These are phyloP conservation scores for Cladochytrium replicatum DNA, from an alignment of 192 early-diverging fungal species.

Conservation along the genomic window DNA sequence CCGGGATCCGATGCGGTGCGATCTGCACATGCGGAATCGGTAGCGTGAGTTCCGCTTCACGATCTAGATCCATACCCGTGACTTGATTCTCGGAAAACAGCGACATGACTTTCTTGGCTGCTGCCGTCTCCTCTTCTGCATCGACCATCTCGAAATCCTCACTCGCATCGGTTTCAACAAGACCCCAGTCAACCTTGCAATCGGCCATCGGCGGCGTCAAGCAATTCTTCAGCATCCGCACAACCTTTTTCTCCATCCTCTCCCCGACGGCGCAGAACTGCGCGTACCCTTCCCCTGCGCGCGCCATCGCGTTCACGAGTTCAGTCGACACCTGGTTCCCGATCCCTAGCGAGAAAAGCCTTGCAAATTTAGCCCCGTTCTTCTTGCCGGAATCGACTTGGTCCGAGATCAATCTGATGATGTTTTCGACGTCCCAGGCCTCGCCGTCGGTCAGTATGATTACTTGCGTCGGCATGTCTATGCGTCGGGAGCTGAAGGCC, in stretches of 20 bases:
- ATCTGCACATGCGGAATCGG: conserved; percentile 16
- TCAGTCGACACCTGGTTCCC: conserved; percentile 37
- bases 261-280: conserved; percentile 34
- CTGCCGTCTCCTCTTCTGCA: not conserved
- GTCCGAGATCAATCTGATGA: too few relatives aligned
- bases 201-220: conserved; percentile 29
- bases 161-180: conserved; percentile 1
- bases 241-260: conserved; percentile 39
- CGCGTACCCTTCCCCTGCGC: conserved; percentile 35
- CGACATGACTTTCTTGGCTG: conserved; percentile 9
- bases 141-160: conserved; percentile 22
- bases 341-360: conserved; percentile 41
- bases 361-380: conserved; percentile 6
- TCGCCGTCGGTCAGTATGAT: conserved; percentile 36
- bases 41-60: conserved; percentile 10
- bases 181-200: conserved; percentile 29
- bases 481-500: conserved; percentile 11
- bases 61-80: too few relatives aligned
- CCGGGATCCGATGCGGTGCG: conserved; percentile 20
- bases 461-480: conserved; percentile 29
- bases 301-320: conserved; percentile 37
- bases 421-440: conserved; percentile 31
- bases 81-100: conserved; percentile 12
- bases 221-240: conserved; percentile 41
- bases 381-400: conserved; percentile 8